phyloP scores from a whole-genome alignment of 2,329 filamentous ascomycete genomes.

The Fusarium brevicatenulatum region DNA sequence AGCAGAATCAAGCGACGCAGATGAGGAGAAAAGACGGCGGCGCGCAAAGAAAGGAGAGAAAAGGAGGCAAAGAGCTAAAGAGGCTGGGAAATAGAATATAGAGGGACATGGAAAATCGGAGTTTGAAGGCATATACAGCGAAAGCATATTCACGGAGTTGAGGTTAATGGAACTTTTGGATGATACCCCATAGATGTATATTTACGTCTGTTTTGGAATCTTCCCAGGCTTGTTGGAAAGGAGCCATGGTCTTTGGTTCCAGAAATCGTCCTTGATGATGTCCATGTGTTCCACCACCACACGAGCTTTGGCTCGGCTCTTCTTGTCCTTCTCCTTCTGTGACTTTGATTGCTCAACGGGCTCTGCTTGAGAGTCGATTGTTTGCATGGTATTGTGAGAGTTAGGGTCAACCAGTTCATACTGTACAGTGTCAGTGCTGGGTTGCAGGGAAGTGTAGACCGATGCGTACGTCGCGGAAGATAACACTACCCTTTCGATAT shows the following conservation, averaged over 20 bases:
- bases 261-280: conserved; percentile 96
- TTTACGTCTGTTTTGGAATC: conserved; percentile 68
- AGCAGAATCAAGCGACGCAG: conserved; percentile 43
- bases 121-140: conserved; percentile 24
- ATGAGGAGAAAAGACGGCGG: conserved; percentile 60
- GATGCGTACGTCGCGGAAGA: conserved; percentile 79
- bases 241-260: conserved; percentile 87
- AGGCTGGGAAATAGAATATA: conserved; percentile 34
- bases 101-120: conserved; percentile 9
- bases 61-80: conserved; percentile 45
- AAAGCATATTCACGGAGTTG: conserved; percentile 45
- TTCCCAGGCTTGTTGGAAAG: conserved; percentile 78
- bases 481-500: conserved; percentile 90
- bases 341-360: conserved; percentile 74
- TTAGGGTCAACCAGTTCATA: conserved; percentile 75
- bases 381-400: conserved; percentile 57
- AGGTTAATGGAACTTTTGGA: conserved; percentile 37
- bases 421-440: conserved; percentile 53
- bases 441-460: too few species aligned
- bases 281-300: conserved; percentile 88
- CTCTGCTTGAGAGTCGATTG: conserved; percentile 62
- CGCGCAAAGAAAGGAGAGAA: conserved; percentile 57
- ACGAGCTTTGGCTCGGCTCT: conserved; percentile 80
- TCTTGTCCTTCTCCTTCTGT: conserved; percentile 85
- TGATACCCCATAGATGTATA: conserved; percentile 47